phyloP scores from a whole-genome alignment of 495 filamentous ascomycete species.

The Evernia prunastri region DNA sequence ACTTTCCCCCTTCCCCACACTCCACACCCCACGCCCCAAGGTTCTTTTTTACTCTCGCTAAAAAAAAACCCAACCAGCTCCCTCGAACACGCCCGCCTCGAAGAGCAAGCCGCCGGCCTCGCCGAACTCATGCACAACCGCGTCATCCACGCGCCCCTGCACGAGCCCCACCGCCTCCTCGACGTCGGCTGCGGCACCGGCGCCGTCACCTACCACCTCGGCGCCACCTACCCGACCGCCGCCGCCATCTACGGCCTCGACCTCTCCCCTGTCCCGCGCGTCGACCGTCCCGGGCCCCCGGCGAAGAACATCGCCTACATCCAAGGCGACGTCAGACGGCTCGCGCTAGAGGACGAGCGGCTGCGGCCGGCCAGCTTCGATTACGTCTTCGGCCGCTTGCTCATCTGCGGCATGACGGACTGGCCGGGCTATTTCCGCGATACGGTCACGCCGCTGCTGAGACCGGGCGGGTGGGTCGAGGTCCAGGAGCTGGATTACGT shows the following conservation, averaged over 20 bases:
- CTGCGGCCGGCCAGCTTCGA: not conserved
- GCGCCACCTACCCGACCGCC: not conserved
- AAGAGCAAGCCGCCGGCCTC: not conserved
- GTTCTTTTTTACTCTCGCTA: too few relatives aligned
- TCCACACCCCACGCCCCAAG: not conserved
- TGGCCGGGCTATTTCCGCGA: not conserved
- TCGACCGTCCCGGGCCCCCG: not conserved
- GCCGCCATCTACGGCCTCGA: not conserved
- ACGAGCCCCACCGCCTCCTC: not conserved
- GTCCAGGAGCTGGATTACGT: not conserved
- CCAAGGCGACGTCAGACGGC: not conserved
- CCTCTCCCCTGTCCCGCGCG: not conserved
- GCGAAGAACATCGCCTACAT: not conserved
- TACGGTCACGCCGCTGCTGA: not conserved
- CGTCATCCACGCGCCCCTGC: not conserved
- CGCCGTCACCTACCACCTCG: not conserved
- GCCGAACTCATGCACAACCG: not conserved
- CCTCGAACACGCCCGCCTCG: not conserved
- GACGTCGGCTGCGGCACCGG: conserved; percentile 8
- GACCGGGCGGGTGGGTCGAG: conserved; percentile 5
- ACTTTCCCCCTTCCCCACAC: not conserved
- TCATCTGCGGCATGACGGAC: conserved; percentile 8
- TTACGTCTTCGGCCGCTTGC: not conserved
- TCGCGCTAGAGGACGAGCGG: not conserved
- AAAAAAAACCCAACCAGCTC: not conserved